These are phyloP conservation scores for Diplogelasinospora grovesii DNA, from an alignment of 495 filamentous ascomycete species.

Conservation along the genomic window DNA sequence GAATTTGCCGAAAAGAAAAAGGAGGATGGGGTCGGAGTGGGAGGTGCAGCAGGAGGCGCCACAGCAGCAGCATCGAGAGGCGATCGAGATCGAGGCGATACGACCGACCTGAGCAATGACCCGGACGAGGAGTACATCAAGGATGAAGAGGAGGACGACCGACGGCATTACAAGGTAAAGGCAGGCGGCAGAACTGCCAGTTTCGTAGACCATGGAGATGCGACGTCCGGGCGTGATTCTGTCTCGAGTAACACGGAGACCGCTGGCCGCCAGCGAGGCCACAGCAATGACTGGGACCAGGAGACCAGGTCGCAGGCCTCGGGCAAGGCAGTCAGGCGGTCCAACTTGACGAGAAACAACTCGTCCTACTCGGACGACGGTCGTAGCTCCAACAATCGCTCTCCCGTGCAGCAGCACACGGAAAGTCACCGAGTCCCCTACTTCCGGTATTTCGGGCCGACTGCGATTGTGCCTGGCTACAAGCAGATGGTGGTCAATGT, in stretches of 20 bases:
- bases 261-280: slow-evolving; percentile 7
- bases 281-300: slow-evolving; percentile 25
- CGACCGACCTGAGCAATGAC: slow-evolving; percentile 18
- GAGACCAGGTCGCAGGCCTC: slow-evolving; percentile 18
- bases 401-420: slow-evolving; percentile 35
- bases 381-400: slow-evolving; percentile 34
- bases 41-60: too few species aligned
- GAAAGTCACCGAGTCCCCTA: slow-evolving; percentile 70
- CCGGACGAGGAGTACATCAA: slow-evolving; percentile 21
- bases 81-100: slow-evolving; percentile 19
- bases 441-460: slow-evolving; percentile 82
- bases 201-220: slow-evolving; percentile 17
- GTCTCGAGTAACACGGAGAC: slow-evolving; percentile 15
- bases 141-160: slow-evolving; percentile 29
- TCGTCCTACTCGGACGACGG: slow-evolving; percentile 36
- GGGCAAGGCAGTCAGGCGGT: slow-evolving; percentile 14
- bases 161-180: slow-evolving; percentile 27
- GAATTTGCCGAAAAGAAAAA: slow-evolving; percentile 43
- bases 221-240: slow-evolving; percentile 16
- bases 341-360: slow-evolving; percentile 22
- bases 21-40: slow-evolving; percentile 25
- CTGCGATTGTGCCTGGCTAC: slow-evolving; percentile 85
- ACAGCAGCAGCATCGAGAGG: slow-evolving; percentile 12
- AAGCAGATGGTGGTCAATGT: slow-evolving; percentile 87
- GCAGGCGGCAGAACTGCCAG: slow-evolving; percentile 9